These are phyloP conservation scores for Penicillium occitanis DNA, from an alignment of 2,329 filamentous ascomycete genomes.

Conservation along the genomic window DNA sequence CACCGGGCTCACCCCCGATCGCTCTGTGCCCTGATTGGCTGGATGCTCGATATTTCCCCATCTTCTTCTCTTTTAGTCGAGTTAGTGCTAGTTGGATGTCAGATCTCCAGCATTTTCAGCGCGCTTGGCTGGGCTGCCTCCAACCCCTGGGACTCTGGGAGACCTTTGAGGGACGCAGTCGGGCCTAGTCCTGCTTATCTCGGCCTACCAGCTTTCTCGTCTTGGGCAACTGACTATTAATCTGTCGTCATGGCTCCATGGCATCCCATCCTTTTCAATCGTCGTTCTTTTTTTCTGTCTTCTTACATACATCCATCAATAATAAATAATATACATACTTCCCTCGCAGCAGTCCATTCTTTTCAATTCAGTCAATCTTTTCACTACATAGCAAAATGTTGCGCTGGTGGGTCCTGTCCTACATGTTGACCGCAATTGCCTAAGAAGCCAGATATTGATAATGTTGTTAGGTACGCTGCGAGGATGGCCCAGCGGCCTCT, in stretches of 20 bases:
- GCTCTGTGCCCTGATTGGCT: not conserved
- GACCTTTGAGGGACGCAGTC: not conserved
- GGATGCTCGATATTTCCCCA: not conserved
- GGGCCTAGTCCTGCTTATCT: slow-evolving; percentile 7
- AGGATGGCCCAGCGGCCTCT: slow-evolving; percentile 77
- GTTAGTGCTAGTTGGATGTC: not conserved
- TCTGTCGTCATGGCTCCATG: slow-evolving; percentile 19
- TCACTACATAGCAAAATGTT: slow-evolving; percentile 30
- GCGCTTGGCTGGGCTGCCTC: slow-evolving; percentile 2
- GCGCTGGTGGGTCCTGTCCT: slow-evolving; percentile 34
- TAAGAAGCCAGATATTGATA: not conserved
- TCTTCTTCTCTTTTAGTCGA: not conserved
- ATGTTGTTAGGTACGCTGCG: slow-evolving; percentile 70
- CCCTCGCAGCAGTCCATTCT: not conserved
- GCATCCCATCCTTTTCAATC: slow-evolving; percentile 6
- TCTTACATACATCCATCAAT: not conserved
- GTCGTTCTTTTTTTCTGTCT: not conserved
- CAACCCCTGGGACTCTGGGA: not conserved
- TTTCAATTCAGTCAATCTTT: slow-evolving; percentile 8
- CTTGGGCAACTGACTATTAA: not conserved
- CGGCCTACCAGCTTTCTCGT: slow-evolving; percentile 1
- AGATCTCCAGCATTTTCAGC: slow-evolving; percentile 10
- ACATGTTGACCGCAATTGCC: slow-evolving; percentile 2
- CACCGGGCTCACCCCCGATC: not conserved
- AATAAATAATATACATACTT: slow-evolving; percentile 5